A percentile compares a stretch with the other conserved stretches of the same genome.
phyloP scores from a whole-genome alignment of 176 grass and related monocot genomes.

The Avena atlantica region DNA sequence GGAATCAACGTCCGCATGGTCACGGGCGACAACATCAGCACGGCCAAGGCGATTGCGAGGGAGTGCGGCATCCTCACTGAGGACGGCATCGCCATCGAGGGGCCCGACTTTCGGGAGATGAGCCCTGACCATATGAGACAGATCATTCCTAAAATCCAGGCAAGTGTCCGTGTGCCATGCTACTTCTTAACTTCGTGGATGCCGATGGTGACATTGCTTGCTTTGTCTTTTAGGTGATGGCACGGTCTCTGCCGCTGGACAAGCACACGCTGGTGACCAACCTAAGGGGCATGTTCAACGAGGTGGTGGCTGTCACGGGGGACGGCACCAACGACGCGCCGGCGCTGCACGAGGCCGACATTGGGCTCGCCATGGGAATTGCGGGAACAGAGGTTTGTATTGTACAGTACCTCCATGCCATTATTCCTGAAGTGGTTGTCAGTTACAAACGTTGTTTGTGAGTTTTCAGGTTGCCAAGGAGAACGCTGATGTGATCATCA shows the following conservation, averaged over 20 bases:
- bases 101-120: slow-evolving; percentile 74
- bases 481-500: slow-evolving; percentile 92
- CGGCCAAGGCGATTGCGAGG: slow-evolving; percentile 87
- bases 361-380: slow-evolving; percentile 95
- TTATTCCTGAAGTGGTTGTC: not conserved
- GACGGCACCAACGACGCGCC: slow-evolving; percentile 96
- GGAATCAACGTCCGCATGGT: slow-evolving; percentile 96
- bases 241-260: slow-evolving; percentile 85
- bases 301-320: slow-evolving; percentile 92
- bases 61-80: slow-evolving; percentile 92
- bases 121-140: slow-evolving; percentile 83
- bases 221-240: slow-evolving; percentile 76
- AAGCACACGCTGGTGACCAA: slow-evolving; percentile 91
- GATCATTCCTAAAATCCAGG: slow-evolving; percentile 94
- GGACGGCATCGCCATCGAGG: slow-evolving; percentile 88
- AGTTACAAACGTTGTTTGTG: not conserved
- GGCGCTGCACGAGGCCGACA: slow-evolving; percentile 92
- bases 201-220: not conserved
- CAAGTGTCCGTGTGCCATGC: not conserved
- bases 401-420: not conserved
- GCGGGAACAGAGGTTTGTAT: slow-evolving; percentile 84
- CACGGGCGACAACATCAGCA: slow-evolving; percentile 96
- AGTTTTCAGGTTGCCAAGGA: slow-evolving; percentile 93
- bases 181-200: not conserved
- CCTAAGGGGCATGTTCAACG: slow-evolving; percentile 70